Evolutionary conservation across 495 filamentous ascomycete genomes (phyloP).

Genomic region (Ascodesmis nigricans): DNA sequence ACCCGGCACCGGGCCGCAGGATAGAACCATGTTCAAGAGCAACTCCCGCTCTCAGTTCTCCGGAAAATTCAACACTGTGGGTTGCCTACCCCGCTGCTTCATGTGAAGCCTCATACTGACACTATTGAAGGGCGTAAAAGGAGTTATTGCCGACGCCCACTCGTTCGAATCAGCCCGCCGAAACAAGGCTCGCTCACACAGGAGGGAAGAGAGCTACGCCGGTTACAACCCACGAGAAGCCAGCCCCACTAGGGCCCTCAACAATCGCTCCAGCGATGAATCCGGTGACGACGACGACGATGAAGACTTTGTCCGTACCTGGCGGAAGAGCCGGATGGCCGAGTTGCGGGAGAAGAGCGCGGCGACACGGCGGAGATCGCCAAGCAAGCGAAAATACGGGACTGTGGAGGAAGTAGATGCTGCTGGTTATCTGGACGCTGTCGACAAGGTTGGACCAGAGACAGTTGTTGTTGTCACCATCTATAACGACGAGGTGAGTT

Average conservation of each 20-base stretch:
- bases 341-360: slow-evolving; percentile 40
- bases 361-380: slow-evolving; percentile 39
- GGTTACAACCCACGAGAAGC: slow-evolving; percentile 11
- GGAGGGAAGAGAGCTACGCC: slow-evolving; percentile 16
- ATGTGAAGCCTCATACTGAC: slow-evolving; percentile 8
- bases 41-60: slow-evolving; percentile 10
- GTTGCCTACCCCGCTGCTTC: slow-evolving; percentile 17
- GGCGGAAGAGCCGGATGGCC: slow-evolving; percentile 54
- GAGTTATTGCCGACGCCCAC: slow-evolving; percentile 88
- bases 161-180: slow-evolving; percentile 69
- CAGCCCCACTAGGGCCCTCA: slow-evolving; percentile 8
- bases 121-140: slow-evolving; percentile 75
- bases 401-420: slow-evolving; percentile 68
- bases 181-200: slow-evolving; percentile 21
- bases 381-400: slow-evolving; percentile 54
- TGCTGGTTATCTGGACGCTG: slow-evolving; percentile 74
- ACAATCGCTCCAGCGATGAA: slow-evolving; percentile 24
- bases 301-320: slow-evolving; percentile 59
- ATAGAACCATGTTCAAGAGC: slow-evolving; percentile 17
- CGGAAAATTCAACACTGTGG: slow-evolving; percentile 20
- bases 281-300: slow-evolving; percentile 45
- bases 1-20: slow-evolving; percentile 10
- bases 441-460: slow-evolving; percentile 64
- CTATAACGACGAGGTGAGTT: slow-evolving; percentile 61
- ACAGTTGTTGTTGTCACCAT: slow-evolving; percentile 88